Base-by-base conservation (phyloP, 83 land plant species). In the Larix sibirica region DNA sequence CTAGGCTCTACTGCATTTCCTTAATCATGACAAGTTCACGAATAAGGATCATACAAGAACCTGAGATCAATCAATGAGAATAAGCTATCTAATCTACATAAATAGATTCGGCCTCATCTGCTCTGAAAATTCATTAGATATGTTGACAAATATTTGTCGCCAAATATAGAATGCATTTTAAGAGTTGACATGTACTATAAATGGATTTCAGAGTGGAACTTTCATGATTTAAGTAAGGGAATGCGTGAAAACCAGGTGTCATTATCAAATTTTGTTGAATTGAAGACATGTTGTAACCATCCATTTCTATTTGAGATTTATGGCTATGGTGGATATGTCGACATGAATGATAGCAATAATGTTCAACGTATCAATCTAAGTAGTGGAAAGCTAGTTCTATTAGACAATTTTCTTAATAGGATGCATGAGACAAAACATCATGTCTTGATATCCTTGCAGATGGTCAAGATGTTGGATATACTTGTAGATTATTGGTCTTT, bases 201-300 rank as follows among this genome's bases (percentile, higher is more conserved):
- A 86, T 98, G 99, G 99, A 98, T 98, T 86, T 87, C 96, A 84
- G 99, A 98, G 89, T 91, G 98, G 62, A 98, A 98, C 83, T 96
- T 96, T 62, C 97, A 94, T 42, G 93, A 98, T 77, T 89, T 98
- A 50, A 98, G 96, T 88, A 98, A 93, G 80, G 97, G 99, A 67
- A 97, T 98, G 20, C 91, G 97, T 50, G 97, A 97, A 14, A 98
- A 97, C 87, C 97, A 96, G 99, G 99, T 98, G 74, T 96, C 99
- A 12, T 90, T 98, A 59, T 74, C 96, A 54, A 98, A 96, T 88
- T 93, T 98, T 87, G 99, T 98, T 62, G 99, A 98, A 88, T 86
- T 98, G 89, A 98, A 98, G 91, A 98, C 96, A 82, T 98, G 97
- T 91, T 97, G 98, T 88, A 95, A 97, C 81, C 99, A 98, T 83